Evolutionary conservation across 1,284 basidiomycete genomes (phyloP), one percentile per base, ranked within the genome.

Genomic region (Chalciporus piperatoides): DNA sequence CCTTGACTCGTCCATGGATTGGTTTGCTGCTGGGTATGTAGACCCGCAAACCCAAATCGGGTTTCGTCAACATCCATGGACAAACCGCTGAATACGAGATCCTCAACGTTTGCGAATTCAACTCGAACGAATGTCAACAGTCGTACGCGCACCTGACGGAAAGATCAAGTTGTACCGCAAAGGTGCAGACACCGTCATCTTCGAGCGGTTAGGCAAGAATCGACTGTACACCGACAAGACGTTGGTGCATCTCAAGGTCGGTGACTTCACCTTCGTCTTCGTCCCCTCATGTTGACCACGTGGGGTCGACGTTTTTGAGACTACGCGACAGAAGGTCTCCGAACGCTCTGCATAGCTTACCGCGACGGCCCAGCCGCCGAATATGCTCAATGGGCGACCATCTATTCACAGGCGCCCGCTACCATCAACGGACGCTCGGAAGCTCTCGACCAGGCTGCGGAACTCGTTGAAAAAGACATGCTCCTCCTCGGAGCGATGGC

Each of bases 71-170:
- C 48, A 78, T 95, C 47, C 75, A 81, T 49, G 94, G 91, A 15
- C 69, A 75, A 48, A 72, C 78, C 5, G 77, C 82, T 51, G 93
- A 98, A 67, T 98, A 86, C 65, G 84, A 98, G 68, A 83, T 99
- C 47, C 74, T 99, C 49, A 98, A 99, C 63, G 88, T 99, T 41
- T 97, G 94, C 78, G 97, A 99, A 69, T 99, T 99, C 79, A 99
- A 98, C 68, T 97, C 92, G 41, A 99, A 67, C 82, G 97, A 50
- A 99, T 99, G 97, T 97, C 95, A 17, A 95, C 93, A 1, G 72
- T 99, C 51, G 83, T 99, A 23, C 84, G 93, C 14, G 78, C 82
- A 30, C 90, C 95, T 0, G 86, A 94, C 59, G 93, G 96, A 48
- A 86, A 84, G 65, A 92, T 99, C 73, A 97, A 94, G 71, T 71